These are phyloP conservation scores for Juglanconis juglandina DNA, from an alignment of 2,329 filamentous ascomycete genomes.

Conservation along the genomic window DNA sequence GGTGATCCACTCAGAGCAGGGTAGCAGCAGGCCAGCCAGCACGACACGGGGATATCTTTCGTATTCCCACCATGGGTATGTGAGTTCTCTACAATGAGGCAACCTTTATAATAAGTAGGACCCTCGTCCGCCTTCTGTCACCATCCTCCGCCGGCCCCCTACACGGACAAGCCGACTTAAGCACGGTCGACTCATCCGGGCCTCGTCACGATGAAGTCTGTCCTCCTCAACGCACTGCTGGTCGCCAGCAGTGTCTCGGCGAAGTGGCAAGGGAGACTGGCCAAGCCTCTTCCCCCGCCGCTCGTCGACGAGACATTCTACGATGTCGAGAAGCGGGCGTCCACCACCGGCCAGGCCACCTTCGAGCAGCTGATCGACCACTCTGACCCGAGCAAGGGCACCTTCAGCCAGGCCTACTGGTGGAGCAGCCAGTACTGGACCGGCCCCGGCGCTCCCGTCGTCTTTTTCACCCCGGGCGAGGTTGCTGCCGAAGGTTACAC, in stretches of 20 bases:
- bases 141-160: too few relatives aligned
- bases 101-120: too few relatives aligned
- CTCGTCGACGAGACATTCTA: conserved; percentile 22
- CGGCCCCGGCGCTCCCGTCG: conserved; percentile 37
- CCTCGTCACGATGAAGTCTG: conserved; percentile 26
- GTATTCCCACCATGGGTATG: not conserved
- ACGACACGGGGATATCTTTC: not conserved
- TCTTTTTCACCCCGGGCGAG: conserved; percentile 41
- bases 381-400: conserved; percentile 35
- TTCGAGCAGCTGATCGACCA: conserved; percentile 43
- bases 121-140: too few relatives aligned
- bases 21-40: too few relatives aligned
- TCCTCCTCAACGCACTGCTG: conserved; percentile 18
- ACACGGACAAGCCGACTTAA: too few relatives aligned
- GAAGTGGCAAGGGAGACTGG: conserved; percentile 6
- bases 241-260: conserved; percentile 26
- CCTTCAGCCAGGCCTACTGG: conserved; percentile 41
- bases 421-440: conserved; percentile 38
- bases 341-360: conserved; percentile 26
- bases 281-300: conserved; percentile 26
- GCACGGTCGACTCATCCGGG: not conserved
- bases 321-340: conserved; percentile 13
- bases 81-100: not conserved
- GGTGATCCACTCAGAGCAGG: too few relatives aligned
- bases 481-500: conserved; percentile 32